A percentile compares a stretch with the other conserved stretches of the same genome.
These are phyloP conservation scores for Didymellaceae sp. DNA, from an alignment of 2,329 filamentous ascomycete species.

Conservation along the genomic window DNA sequence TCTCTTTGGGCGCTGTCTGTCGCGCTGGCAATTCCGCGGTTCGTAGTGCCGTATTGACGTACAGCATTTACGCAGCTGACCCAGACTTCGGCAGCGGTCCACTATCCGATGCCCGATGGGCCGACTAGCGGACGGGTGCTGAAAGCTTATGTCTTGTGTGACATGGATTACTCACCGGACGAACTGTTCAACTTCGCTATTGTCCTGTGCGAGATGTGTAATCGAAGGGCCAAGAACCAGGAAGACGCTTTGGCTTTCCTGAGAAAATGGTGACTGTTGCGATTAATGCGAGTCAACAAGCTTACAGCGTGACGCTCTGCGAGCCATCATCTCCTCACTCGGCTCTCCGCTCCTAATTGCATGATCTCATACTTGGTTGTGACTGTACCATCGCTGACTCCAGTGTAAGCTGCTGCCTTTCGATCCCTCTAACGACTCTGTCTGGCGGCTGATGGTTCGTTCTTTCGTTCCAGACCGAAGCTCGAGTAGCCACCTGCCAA, in stretches of 20 bases:
- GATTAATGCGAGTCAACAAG: too few relatives aligned
- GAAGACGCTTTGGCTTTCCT: not conserved
- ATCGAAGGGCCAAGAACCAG: not conserved
- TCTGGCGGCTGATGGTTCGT: too few relatives aligned
- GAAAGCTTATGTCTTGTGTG: constrained; percentile 11
- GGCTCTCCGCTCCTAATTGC: constrained; percentile 1
- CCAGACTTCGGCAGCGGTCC: constrained; percentile 2
- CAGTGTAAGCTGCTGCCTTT: not conserved
- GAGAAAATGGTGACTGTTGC: not conserved
- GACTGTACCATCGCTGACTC: not conserved
- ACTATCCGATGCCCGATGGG: constrained; percentile 4
- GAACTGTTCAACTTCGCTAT: not conserved
- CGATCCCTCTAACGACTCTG: not conserved
- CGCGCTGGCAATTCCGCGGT: constrained; percentile 5
- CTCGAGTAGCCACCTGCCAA: too few relatives aligned
- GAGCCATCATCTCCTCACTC: not conserved
- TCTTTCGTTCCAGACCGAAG: too few relatives aligned
- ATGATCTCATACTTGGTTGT: too few relatives aligned
- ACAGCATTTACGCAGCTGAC: constrained; percentile 5
- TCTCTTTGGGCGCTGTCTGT: constrained; percentile 4
- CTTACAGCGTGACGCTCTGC: too few relatives aligned
- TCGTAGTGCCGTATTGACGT: constrained; percentile 12
- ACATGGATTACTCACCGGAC: constrained; percentile 13
- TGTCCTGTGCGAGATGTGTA: not conserved
- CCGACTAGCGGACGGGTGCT: constrained; percentile 8